Evolutionary conservation across 2,329 filamentous ascomycete species (phyloP).

Genomic region (Leptographium flavum): DNA sequence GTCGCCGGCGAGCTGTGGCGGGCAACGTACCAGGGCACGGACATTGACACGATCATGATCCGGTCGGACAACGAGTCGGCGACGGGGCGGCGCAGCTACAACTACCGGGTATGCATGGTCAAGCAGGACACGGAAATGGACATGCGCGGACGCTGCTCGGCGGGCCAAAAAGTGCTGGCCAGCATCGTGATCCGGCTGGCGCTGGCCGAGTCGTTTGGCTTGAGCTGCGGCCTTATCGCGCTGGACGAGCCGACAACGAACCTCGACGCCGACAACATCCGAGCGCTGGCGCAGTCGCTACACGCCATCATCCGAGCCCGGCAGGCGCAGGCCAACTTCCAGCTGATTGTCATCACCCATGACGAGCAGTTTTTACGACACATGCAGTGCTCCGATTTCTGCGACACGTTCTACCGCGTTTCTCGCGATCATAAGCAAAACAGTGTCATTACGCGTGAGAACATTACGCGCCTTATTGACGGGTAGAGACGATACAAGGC

Average conservation of each 20-base stretch:
- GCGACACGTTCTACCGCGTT: slow-evolving; percentile 82
- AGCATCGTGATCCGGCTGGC: slow-evolving; percentile 96
- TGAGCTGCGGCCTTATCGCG: slow-evolving; percentile 90
- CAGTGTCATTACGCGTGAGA: slow-evolving; percentile 65
- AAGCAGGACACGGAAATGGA: slow-evolving; percentile 98
- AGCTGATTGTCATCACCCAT: slow-evolving; percentile 96
- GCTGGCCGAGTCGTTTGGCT: slow-evolving; percentile 88
- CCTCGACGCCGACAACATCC: slow-evolving; percentile 88
- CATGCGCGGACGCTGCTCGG: slow-evolving; percentile 95
- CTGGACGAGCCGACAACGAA: slow-evolving; percentile 97
- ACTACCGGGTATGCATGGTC: slow-evolving; percentile 96
- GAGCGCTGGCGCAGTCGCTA: slow-evolving; percentile 69
- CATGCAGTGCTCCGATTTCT: slow-evolving; percentile 91
- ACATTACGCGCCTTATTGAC: slow-evolving; percentile 35
- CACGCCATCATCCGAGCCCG: slow-evolving; percentile 77
- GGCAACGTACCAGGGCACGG: slow-evolving; percentile 89
- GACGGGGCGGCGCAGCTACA: slow-evolving; percentile 53
- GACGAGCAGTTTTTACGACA: slow-evolving; percentile 89
- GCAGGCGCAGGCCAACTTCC: slow-evolving; percentile 82
- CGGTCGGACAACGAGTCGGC: slow-evolving; percentile 73
- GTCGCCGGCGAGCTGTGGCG: slow-evolving; percentile 96
- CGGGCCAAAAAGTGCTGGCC: slow-evolving; percentile 90
- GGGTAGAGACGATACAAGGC: slow-evolving; percentile 4
- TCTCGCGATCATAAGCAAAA: slow-evolving; percentile 73
- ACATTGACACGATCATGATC: slow-evolving; percentile 94